Evolutionary conservation across 768 basidiomycete genomes (phyloP).

Genomic region (Phlebiopsis flavidoalba): DNA sequence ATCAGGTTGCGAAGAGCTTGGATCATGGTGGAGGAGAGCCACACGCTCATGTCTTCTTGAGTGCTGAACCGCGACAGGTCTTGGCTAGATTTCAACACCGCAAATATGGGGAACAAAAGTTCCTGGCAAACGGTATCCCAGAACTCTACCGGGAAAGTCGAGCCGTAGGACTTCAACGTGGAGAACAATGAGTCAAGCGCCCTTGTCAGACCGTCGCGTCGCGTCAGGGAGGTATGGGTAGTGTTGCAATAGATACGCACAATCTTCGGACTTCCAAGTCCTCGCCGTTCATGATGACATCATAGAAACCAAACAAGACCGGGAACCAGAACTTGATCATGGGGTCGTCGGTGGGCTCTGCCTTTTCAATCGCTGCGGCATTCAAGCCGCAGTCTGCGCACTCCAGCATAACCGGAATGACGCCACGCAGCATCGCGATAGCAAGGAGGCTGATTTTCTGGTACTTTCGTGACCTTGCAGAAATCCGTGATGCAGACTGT

Average conservation of each 20-base stretch:
- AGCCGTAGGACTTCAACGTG: constrained; percentile 87
- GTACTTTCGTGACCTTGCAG: constrained; percentile 97
- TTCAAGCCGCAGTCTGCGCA: constrained; percentile 62
- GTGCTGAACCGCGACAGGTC: constrained; percentile 91
- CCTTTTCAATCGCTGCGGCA: constrained; percentile 22
- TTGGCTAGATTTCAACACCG: constrained; percentile 88
- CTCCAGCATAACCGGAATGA: constrained; percentile 88
- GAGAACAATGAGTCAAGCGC: constrained; percentile 96
- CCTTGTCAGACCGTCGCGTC: constrained; percentile 44
- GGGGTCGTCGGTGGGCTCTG: constrained; percentile 59
- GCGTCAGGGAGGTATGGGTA: too few species aligned
- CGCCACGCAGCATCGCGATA: constrained; percentile 91
- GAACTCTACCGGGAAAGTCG: constrained; percentile 82
- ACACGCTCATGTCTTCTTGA: constrained; percentile 99
- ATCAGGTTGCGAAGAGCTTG: constrained; percentile 94
- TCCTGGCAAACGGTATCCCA: constrained; percentile 98
- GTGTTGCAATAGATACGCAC: constrained; percentile 34
- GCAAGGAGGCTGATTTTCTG: constrained; percentile 96
- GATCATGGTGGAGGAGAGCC: constrained; percentile 98
- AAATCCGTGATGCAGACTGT: constrained; percentile 98
- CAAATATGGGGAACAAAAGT: constrained; percentile 96
- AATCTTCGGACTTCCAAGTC: constrained; percentile 94
- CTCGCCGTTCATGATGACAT: constrained; percentile 99
- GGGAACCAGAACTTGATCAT: constrained; percentile 99
- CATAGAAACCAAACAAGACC: constrained; percentile 94